Percentiles rank a stretch among this genome's conserved stretches.
Conservation (phyloP, 768 basidiomycete species). For the Mycena haematopus region DNA sequence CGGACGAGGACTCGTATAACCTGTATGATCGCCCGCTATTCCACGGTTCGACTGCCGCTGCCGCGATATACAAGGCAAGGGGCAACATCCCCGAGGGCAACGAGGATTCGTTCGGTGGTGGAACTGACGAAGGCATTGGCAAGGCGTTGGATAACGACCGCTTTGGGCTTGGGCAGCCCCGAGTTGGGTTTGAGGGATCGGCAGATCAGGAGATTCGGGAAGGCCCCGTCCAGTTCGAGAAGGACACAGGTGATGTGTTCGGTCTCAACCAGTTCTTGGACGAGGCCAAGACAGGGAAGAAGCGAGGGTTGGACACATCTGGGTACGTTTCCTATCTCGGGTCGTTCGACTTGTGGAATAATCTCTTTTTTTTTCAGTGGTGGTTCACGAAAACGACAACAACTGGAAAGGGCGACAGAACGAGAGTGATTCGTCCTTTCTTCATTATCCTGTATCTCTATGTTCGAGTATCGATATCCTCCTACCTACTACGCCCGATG, state of each 20-base stretch:
- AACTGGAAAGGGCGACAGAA: slow-evolving; percentile 54
- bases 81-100: slow-evolving; percentile 86
- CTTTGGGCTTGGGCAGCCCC: slow-evolving; percentile 86
- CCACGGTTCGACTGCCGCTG: slow-evolving; percentile 93
- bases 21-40: slow-evolving; percentile 95
- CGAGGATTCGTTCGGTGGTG: slow-evolving; percentile 92
- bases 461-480: no score
- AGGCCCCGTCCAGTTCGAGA: slow-evolving; percentile 98
- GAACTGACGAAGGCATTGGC: slow-evolving; percentile 93
- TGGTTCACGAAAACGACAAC: slow-evolving; percentile 60
- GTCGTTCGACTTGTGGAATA: slow-evolving; percentile 9
- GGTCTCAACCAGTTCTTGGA: slow-evolving; percentile 97
- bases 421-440: slow-evolving; percentile 26
- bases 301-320: slow-evolving; percentile 82
- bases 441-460: slow-evolving; percentile 11
- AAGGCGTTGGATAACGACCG: slow-evolving; percentile 93
- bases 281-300: slow-evolving; percentile 94
- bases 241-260: slow-evolving; percentile 96
- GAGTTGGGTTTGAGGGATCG: slow-evolving; percentile 91
- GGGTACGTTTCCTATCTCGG: slow-evolving; percentile 52
- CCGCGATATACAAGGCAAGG: slow-evolving; percentile 99
- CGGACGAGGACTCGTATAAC: slow-evolving; percentile 91
- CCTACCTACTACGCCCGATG: no score
- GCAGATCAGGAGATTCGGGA: slow-evolving; percentile 82
- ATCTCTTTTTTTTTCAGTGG: slow-evolving; percentile 38